phyloP scores from a whole-genome alignment of 805 yeast genomes.

The Millerozyma miso region DNA sequence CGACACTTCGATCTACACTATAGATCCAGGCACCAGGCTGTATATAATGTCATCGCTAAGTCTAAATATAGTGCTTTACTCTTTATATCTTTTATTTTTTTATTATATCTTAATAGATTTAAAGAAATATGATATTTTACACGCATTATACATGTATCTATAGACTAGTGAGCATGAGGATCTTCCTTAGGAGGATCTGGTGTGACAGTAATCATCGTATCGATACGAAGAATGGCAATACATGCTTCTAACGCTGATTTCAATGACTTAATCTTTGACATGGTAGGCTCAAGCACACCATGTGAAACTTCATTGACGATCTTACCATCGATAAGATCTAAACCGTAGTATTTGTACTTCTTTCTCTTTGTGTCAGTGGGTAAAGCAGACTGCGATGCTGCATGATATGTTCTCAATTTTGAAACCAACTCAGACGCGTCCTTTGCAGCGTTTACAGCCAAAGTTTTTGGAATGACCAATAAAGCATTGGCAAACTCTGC shows the following conservation, averaged over 20 bases:
- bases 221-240: slow-evolving; percentile 93
- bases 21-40: too few species aligned
- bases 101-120: neutral
- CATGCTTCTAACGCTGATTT: slow-evolving; percentile 98
- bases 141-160: neutral
- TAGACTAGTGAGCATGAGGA: slow-evolving; percentile 72
- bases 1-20: too few species aligned
- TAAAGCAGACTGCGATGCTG: slow-evolving; percentile 85
- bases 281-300: slow-evolving; percentile 95
- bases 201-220: slow-evolving; percentile 95
- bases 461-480: slow-evolving; percentile 89
- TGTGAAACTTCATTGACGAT: slow-evolving; percentile 76
- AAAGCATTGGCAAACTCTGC: slow-evolving; percentile 94
- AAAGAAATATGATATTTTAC: neutral
- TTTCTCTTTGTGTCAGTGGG: slow-evolving; percentile 81
- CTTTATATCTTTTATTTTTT: too few species aligned
- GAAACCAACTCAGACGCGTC: slow-evolving; percentile 94
- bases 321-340: slow-evolving; percentile 87
- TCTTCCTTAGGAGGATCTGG: slow-evolving; percentile 93
- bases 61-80: too few species aligned
- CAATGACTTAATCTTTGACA: slow-evolving; percentile 86
- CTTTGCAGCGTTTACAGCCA: slow-evolving; percentile 96
- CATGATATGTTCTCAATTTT: slow-evolving; percentile 92
- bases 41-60: too few species aligned
- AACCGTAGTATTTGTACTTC: slow-evolving; percentile 85